Evolutionary conservation across 164 flowering plant genomes (phyloP).

Genomic region (Annona squamosa): DNA sequence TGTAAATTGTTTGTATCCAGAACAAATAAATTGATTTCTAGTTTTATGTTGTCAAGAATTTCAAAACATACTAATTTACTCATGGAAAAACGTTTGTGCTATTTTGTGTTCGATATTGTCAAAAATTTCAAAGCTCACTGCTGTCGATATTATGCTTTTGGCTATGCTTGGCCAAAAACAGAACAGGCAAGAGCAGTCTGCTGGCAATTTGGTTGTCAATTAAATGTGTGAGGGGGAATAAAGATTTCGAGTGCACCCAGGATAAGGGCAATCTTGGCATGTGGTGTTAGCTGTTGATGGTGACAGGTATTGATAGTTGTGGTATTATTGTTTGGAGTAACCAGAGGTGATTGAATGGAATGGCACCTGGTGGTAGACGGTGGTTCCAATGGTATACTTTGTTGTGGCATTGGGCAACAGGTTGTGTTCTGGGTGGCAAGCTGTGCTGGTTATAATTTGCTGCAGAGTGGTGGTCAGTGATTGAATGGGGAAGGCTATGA

Average conservation of each 20-base stretch:
- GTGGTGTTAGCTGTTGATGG: not conserved
- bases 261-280: not conserved
- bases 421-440: no score
- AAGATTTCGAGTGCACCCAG: not conserved
- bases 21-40: not conserved
- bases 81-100: not conserved
- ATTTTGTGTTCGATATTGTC: not conserved
- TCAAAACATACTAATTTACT: not conserved
- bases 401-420: no score
- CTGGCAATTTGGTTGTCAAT: not conserved
- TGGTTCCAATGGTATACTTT: no score
- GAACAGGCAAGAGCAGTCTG: not conserved
- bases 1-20: not conserved
- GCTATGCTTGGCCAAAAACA: not conserved
- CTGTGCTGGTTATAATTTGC: no score
- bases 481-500: no score
- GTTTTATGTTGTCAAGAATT: not conserved
- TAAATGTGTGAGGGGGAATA: not conserved
- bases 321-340: no score
- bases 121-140: not conserved
- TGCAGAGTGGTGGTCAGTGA: no score
- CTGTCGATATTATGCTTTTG: not conserved
- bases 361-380: no score
- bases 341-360: no score
- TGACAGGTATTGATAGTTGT: not conserved